A percentile compares a stretch with the other conserved stretches of the same genome.
Evolutionary conservation across 2,329 filamentous ascomycete species (phyloP).

Genomic region (Nothopassalora personata): DNA sequence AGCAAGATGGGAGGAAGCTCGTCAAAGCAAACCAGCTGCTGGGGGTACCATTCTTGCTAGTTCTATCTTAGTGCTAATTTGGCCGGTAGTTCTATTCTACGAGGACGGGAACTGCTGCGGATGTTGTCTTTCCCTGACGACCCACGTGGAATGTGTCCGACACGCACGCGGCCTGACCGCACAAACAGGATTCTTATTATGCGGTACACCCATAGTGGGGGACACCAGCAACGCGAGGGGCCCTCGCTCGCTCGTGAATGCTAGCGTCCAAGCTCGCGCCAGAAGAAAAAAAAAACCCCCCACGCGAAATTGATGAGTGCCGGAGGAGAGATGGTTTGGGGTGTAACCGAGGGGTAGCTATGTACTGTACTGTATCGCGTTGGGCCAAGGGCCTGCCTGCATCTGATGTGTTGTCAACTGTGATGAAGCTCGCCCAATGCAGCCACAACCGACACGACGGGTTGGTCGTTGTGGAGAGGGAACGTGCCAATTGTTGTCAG

Average conservation of each 20-base stretch:
- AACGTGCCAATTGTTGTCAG: not conserved
- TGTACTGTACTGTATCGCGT: too few species aligned
- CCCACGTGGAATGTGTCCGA: slow-evolving; percentile 7
- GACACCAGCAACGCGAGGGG: slow-evolving; percentile 4
- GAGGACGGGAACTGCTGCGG: too few species aligned
- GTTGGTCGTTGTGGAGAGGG: not conserved
- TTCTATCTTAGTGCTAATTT: too few species aligned
- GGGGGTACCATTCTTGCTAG: too few species aligned
- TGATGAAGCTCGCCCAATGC: slow-evolving; percentile 15
- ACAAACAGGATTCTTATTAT: slow-evolving; percentile 14
- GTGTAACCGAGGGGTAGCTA: slow-evolving; percentile 22
- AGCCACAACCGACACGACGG: slow-evolving; percentile 17
- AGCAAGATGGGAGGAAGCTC: slow-evolving; percentile 9
- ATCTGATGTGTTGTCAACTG: slow-evolving; percentile 27
- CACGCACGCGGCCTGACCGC: slow-evolving; percentile 10
- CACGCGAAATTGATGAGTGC: slow-evolving; percentile 8
- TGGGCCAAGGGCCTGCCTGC: slow-evolving; percentile 9
- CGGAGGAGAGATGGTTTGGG: slow-evolving; percentile 4
- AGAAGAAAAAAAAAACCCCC: too few species aligned
- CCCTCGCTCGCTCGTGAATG: not conserved
- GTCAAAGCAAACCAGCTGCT: slow-evolving; percentile 1
- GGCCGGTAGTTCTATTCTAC: too few species aligned
- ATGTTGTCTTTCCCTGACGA: too few species aligned
- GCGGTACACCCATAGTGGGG: slow-evolving; percentile 5
- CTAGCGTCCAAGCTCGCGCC: slow-evolving; percentile 19